phyloP scores from a whole-genome alignment of 2,329 filamentous ascomycete genomes.

The Emericellopsis atlantica region DNA sequence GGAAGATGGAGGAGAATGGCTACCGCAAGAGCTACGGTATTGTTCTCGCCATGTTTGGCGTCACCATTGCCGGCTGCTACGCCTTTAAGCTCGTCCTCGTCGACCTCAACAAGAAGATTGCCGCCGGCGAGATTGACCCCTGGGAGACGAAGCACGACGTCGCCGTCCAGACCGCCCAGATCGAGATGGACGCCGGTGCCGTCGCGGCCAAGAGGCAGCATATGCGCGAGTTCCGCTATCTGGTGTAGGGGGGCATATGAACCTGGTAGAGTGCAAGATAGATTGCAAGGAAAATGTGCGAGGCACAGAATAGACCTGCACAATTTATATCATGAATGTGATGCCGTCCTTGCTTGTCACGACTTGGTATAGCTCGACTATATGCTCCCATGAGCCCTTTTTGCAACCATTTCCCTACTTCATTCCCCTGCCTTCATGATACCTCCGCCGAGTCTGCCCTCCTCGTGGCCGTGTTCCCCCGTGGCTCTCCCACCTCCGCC shows the following conservation, averaged over 20 bases:
- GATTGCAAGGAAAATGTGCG: too few relatives aligned
- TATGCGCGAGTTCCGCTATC: background rate
- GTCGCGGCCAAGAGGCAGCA: background rate
- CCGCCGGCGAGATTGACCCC: constrained; percentile 20
- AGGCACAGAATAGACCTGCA: too few relatives aligned
- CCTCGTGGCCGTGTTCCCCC: too few relatives aligned
- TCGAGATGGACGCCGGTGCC: constrained; percentile 13
- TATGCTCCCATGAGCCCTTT: too few relatives aligned
- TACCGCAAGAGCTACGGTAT: constrained; percentile 54
- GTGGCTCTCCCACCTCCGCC: background rate
- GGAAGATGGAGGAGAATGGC: constrained; percentile 44
- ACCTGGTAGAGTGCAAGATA: too few relatives aligned
- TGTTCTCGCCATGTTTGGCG: constrained; percentile 50
- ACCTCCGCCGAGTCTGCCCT: too few relatives aligned
- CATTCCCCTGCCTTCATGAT: too few relatives aligned
- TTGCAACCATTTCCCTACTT: too few relatives aligned
- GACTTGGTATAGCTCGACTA: too few relatives aligned
- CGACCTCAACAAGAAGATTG: constrained; percentile 33
- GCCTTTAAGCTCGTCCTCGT: constrained; percentile 32
- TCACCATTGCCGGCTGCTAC: constrained; percentile 39
- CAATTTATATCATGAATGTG: too few relatives aligned
- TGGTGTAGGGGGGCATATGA: background rate
- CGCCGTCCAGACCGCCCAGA: constrained; percentile 22
- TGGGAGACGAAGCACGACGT: constrained; percentile 24
- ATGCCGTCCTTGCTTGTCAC: too few relatives aligned